Evolutionary conservation across 306 rosid genomes (phyloP), one percentile per base, ranked within the genome.

Genomic region (Herpetospermum pedunculosum): DNA sequence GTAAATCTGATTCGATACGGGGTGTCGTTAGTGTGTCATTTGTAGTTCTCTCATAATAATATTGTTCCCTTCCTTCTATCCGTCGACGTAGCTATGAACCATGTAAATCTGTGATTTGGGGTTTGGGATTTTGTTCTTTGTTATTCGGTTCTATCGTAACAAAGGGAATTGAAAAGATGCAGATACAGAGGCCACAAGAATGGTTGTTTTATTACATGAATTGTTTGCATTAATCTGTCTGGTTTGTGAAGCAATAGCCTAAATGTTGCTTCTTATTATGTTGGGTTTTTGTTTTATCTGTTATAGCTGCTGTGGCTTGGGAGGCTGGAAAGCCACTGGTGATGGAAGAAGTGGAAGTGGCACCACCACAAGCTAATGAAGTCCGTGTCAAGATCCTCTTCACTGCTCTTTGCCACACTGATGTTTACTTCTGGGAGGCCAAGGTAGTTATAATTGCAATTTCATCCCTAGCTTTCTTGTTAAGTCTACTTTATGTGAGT

Each of bases 241-340:
- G n/a, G 16, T 16, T 47, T 47, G 9, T 16, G 8, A 5, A 47
- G 21, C 53, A n/a, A n/a, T n/a, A n/a, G n/a, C n/a, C 21, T 14
- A 46, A 19, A 23, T 43, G 54, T 48, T 48, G 54, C 23, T 48
- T 48, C 16, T 48, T 16, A 48, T 48, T 23, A 16, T 48, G 8
- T 19, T 6, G 21, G 9, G 23, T 5, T 52, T 62, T 62, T 62
- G 16, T n/a, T 34, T 30, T 0, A n/a, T n/a, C n/a, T 63, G 9
- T 35, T 81, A 48, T 14, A 85, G 88, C 88, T 23, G 86, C 88
- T 38, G 88, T 85, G 64, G 86, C 88, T 3, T 85, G 88, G 86
- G 86, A 82, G 67, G 88, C 88, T 1, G 86, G 84, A 52, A 85
- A 85, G 79, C 88, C 88, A 30, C 75, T 82, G 40, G 85, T 80